Evolutionary conservation across 768 basidiomycete genomes (phyloP).

Genomic region (Leccinum obscurum): DNA sequence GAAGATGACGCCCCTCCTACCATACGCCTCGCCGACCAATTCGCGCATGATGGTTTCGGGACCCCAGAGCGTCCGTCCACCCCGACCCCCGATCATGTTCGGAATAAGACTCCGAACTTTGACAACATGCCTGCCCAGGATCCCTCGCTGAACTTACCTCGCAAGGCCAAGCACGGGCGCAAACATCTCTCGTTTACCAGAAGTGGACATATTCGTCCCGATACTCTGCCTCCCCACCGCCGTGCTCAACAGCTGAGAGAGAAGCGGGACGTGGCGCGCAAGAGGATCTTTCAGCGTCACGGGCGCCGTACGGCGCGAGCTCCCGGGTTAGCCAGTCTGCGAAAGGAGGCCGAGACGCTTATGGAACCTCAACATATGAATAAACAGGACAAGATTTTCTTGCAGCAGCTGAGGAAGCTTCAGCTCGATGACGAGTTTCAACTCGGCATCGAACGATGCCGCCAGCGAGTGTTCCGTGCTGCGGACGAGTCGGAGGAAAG

Average conservation of each 20-base stretch:
- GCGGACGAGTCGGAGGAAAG: conserved; percentile 13
- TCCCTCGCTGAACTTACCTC: not conserved
- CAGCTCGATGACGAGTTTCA: conserved; percentile 12
- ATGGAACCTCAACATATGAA: conserved; percentile 21
- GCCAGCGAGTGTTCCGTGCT: conserved; percentile 26
- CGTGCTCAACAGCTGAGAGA: conserved; percentile 3
- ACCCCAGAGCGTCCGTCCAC: not conserved
- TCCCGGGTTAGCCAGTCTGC: conserved; percentile 9
- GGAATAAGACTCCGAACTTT: not conserved
- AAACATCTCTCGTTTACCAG: conserved; percentile 18
- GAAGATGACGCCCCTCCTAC: conserved; percentile 15
- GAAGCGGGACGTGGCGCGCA: conserved; percentile 12
- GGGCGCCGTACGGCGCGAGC: conserved; percentile 4
- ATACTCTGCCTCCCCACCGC: conserved; percentile 3
- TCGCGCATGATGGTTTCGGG: not conserved
- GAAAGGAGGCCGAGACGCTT: conserved; percentile 14
- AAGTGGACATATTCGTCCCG: not conserved
- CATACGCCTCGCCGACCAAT: conserved; percentile 3
- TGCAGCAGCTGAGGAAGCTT: conserved; percentile 23
- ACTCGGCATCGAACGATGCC: conserved; percentile 22
- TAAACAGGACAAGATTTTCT: conserved; percentile 25
- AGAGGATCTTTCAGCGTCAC: not conserved
- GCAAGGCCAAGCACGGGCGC: conserved; percentile 14
- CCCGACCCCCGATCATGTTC: not conserved
- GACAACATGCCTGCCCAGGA: not conserved